Base-by-base conservation (phyloP, 176 grass and related monocot species). In the Elymus sibiricus region DNA sequence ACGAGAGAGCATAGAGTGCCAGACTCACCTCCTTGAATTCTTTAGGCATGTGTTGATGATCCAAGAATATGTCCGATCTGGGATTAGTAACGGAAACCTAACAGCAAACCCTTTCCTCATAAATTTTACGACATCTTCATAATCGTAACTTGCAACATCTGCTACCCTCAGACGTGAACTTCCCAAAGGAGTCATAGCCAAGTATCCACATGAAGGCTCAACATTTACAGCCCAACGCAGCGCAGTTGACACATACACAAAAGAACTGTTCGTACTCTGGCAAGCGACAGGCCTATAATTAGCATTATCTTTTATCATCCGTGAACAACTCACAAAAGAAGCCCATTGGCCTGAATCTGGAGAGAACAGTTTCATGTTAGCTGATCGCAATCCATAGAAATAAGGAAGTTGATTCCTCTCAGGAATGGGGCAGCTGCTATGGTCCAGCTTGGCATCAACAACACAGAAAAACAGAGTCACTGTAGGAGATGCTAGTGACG, bases 401-500 rank as follows among this genome's bases (percentile, higher is more conserved):
- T 49, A 66, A 66, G 78, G 78, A 66, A 9, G 40, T 1, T 80
- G 78, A n/a, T 80, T 66, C 39, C 39, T 14, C 26, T 8, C 5
- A 32, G 61, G 78, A 80, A 80, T 29, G 32, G 40, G 62, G 26
- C 78, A 80, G 40, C 78, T 80, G 61, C 40, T 66, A 1, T 66
- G 14, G 49, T 66, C 62, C 26, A 80, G 14, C 14, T 11, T 80
- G 17, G 78, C 78, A n/a, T 80, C 61, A 22, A 80, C 17, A 66
- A 32, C 78, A 61, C 78, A 80, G 26, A 80, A 80, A n/a, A 32
- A 22, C 17, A 19, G 4, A 66, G 12, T 47, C 26, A n/a, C 27
- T 49, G 10, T 34, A 67, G 40, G 40, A 49, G 77, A 94, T 92
- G 64, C 31, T 64, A 2, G 31, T 90, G 8, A 94, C 81, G 10